These are phyloP conservation scores for Flammula alnicola DNA, from an alignment of 1,284 basidiomycete species.

Conservation along the genomic window DNA sequence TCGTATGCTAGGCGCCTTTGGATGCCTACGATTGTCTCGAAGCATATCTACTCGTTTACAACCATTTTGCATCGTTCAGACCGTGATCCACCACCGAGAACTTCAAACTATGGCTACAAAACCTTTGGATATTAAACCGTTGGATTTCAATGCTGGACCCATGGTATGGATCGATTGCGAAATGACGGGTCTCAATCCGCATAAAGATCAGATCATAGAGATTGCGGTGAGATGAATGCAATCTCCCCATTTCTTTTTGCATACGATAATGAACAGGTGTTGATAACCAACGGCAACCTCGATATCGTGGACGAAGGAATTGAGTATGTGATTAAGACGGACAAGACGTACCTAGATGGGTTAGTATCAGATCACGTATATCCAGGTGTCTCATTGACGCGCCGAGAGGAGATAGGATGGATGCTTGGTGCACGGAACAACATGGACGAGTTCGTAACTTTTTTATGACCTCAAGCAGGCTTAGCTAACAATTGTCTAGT, in stretches of 20 bases:
- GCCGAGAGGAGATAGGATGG: constrained; percentile 56
- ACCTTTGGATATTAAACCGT: constrained; percentile 39
- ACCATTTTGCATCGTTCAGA: not conserved
- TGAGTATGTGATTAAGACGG: constrained; percentile 69
- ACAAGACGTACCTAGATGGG: constrained; percentile 67
- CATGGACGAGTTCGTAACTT: constrained; percentile 60
- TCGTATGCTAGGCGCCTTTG: constrained; percentile 16
- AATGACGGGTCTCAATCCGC: constrained; percentile 74
- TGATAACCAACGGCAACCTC: constrained; percentile 83
- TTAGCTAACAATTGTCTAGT: constrained; percentile 43
- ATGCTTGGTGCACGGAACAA: constrained; percentile 76
- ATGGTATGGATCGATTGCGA: constrained; percentile 91
- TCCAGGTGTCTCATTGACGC: not conserved
- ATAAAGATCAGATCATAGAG: constrained; percentile 76
- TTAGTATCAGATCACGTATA: constrained; percentile 35
- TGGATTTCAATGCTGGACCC: constrained; percentile 63
- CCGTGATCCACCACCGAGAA: constrained; percentile 1
- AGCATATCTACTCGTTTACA: not conserved
- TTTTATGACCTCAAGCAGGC: not conserved
- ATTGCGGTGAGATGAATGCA: constrained; percentile 72
- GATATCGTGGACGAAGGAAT: constrained; percentile 77
- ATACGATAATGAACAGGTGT: constrained; percentile 49
- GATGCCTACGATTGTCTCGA: not conserved
- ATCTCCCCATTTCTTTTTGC: not conserved
- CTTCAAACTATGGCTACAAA: constrained; percentile 14